phyloP scores from a whole-genome alignment of 352 stramenopile genomes.

The Elongisporangium prolatum region DNA sequence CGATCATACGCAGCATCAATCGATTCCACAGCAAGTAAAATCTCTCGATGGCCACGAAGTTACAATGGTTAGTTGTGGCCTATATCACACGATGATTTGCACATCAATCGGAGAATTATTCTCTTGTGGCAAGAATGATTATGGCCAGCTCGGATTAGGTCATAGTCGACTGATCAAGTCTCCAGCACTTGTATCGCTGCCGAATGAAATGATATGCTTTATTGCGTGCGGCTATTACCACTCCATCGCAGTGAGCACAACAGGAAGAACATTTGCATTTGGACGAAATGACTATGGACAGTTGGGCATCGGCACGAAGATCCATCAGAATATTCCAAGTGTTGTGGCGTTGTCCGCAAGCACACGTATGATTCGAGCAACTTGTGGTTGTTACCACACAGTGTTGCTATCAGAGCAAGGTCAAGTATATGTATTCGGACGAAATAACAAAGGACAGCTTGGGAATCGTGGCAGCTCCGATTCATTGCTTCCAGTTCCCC shows the following conservation, averaged over 20 bases:
- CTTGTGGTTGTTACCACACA: slow-evolving; percentile 85
- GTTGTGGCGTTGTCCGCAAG: slow-evolving; percentile 65
- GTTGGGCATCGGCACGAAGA: slow-evolving; percentile 79
- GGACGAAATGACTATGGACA: slow-evolving; percentile 87
- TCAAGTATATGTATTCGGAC: slow-evolving; percentile 78
- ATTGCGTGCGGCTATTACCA: slow-evolving; percentile 87
- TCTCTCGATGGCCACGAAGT: slow-evolving; percentile 65
- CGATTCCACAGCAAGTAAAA: slow-evolving; percentile 72
- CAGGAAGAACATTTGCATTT: slow-evolving; percentile 70
- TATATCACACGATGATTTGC: slow-evolving; percentile 84
- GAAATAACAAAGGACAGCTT: slow-evolving; percentile 89
- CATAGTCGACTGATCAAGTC: slow-evolving; percentile 79
- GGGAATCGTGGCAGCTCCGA: slow-evolving; percentile 82
- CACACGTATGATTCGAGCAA: slow-evolving; percentile 64
- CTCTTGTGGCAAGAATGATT: slow-evolving; percentile 87
- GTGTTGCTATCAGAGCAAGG: slow-evolving; percentile 82
- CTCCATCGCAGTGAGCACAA: slow-evolving; percentile 62
- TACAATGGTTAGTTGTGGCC: slow-evolving; percentile 70
- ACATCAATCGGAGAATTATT: slow-evolving; percentile 63
- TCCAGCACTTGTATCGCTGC: slow-evolving; percentile 44
- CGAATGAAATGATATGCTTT: slow-evolving; percentile 75
- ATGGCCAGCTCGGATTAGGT: slow-evolving; percentile 75
- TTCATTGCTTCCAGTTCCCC: slow-evolving; percentile 68
- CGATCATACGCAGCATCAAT: slow-evolving; percentile 76
- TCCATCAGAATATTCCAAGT: slow-evolving; percentile 74